A percentile compares a stretch with the other conserved stretches of the same genome.
Conservation (phyloP, 164 flowering plant species). For the Vitis amurensis region DNA sequence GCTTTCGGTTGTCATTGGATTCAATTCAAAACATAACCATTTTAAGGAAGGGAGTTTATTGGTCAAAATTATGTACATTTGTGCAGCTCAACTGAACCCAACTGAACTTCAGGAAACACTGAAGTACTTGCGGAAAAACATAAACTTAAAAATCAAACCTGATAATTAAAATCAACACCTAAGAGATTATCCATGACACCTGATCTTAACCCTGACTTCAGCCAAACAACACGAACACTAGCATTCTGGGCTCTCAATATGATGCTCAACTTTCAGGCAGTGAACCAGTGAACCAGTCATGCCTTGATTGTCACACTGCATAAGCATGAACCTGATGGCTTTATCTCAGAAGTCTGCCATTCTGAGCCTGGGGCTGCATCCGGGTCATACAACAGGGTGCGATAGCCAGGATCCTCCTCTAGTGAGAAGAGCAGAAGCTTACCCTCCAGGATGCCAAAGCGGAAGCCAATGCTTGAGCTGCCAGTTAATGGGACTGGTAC, state of each 20-base stretch:
- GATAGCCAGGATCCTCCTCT: conserved; percentile 46
- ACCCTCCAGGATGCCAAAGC: conserved; percentile 74
- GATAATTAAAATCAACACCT: too few species aligned
- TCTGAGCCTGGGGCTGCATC: conserved; percentile 68
- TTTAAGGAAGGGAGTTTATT: too few species aligned
- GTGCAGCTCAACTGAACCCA: too few species aligned
- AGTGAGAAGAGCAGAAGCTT: conserved; percentile 76
- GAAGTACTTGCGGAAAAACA: too few species aligned
- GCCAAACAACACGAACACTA: too few species aligned
- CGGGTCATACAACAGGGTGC: conserved; percentile 71
- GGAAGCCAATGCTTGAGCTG: conserved; percentile 70
- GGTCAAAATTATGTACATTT: too few species aligned
- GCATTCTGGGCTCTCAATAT: background rate
- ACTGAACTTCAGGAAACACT: too few species aligned
- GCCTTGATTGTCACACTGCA: conserved; percentile 80
- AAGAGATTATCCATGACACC: too few species aligned
- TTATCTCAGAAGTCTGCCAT: conserved; percentile 70
- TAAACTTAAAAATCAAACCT: too few species aligned
- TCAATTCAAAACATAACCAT: too few species aligned
- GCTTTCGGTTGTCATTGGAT: too few species aligned
- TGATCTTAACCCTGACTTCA: too few species aligned
- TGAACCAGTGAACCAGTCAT: conserved; percentile 5
- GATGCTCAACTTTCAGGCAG: background rate
- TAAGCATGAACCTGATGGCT: conserved; percentile 67
- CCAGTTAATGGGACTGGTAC: conserved; percentile 78